These are phyloP conservation scores for Aspergillus affinis DNA, from an alignment of 495 filamentous ascomycete genomes.

Conservation along the genomic window DNA sequence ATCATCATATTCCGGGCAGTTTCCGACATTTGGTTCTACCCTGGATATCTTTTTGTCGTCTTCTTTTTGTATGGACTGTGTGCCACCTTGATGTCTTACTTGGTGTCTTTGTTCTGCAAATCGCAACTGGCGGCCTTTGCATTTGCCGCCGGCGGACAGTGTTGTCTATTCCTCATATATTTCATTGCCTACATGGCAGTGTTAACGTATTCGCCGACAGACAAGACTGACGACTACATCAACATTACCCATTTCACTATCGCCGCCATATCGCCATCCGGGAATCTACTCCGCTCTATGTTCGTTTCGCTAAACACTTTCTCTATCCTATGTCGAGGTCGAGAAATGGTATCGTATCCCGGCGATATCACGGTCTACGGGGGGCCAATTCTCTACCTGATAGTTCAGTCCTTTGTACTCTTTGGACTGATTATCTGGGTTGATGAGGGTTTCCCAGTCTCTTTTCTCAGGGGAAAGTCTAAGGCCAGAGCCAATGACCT, in stretches of 20 bases:
- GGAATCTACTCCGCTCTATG: conserved; percentile 64
- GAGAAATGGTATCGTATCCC: conserved; percentile 61
- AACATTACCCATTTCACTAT: conserved; percentile 67
- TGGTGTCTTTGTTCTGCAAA: conserved; percentile 65
- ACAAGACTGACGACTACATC: conserved; percentile 57
- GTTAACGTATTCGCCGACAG: conserved; percentile 63
- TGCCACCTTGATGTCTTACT: conserved; percentile 68
- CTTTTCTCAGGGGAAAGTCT: conserved; percentile 33
- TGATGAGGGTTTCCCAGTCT: conserved; percentile 62
- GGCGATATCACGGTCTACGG: conserved; percentile 72
- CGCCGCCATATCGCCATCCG: conserved; percentile 65
- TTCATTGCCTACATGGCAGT: conserved; percentile 69
- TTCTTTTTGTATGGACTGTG: conserved; percentile 74
- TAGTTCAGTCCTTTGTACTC: conserved; percentile 64
- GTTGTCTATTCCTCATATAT: conserved; percentile 72
- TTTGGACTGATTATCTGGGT: conserved; percentile 68
- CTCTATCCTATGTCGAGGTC: conserved; percentile 63
- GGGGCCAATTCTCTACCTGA: conserved; percentile 74
- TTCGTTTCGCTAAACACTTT: conserved; percentile 79
- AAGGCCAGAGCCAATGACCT: conserved; percentile 29
- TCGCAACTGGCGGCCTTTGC: conserved; percentile 75
- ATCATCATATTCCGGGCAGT: conserved; percentile 62
- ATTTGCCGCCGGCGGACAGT: conserved; percentile 70
- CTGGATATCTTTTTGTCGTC: conserved; percentile 74
- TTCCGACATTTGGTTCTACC: conserved; percentile 66